A percentile compares a stretch with the other conserved stretches of the same genome.
Conservation (phyloP, 2,329 filamentous ascomycete genomes). For the Myriosclerotinia curreyana region DNA sequence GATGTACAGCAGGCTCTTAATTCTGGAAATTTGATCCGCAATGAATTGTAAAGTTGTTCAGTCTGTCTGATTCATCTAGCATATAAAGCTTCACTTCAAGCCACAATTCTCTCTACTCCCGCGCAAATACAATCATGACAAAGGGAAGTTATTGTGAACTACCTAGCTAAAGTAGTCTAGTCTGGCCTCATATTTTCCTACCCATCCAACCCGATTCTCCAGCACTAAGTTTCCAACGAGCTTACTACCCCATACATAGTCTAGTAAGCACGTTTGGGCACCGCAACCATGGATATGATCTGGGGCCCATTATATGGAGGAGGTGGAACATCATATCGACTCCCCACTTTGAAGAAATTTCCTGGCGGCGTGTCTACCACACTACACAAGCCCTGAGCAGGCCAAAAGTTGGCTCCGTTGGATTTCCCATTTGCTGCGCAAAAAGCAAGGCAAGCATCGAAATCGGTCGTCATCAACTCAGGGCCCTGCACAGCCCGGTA, state of each 20-base stretch:
- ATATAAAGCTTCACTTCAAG: not conserved
- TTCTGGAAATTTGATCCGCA: too few relatives aligned
- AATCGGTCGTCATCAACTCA: constrained; percentile 10
- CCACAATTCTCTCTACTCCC: not conserved
- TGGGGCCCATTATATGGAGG: not conserved
- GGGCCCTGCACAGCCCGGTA: constrained; percentile 10
- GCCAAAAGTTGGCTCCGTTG: constrained; percentile 11
- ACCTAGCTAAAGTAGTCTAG: not conserved
- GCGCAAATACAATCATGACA: not conserved
- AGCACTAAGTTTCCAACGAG: not conserved
- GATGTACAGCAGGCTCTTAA: not conserved
- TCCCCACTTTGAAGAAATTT: constrained; percentile 3
- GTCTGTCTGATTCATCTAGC: not conserved
- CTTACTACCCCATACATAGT: not conserved
- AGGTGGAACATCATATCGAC: constrained; percentile 11
- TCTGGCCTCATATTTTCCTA: not conserved
- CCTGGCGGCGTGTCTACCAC: constrained; percentile 11
- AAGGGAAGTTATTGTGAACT: not conserved
- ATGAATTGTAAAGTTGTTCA: not conserved
- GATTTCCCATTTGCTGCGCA: not conserved
- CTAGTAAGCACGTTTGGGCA: constrained; percentile 16
- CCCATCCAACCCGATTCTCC: not conserved
- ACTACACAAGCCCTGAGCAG: constrained; percentile 1
- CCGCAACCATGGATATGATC: constrained; percentile 13
- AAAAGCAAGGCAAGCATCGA: not conserved